These are phyloP conservation scores for Arabidopsis hybrid DNA, from an alignment of 441 rosid genomes.

Conservation along the genomic window DNA sequence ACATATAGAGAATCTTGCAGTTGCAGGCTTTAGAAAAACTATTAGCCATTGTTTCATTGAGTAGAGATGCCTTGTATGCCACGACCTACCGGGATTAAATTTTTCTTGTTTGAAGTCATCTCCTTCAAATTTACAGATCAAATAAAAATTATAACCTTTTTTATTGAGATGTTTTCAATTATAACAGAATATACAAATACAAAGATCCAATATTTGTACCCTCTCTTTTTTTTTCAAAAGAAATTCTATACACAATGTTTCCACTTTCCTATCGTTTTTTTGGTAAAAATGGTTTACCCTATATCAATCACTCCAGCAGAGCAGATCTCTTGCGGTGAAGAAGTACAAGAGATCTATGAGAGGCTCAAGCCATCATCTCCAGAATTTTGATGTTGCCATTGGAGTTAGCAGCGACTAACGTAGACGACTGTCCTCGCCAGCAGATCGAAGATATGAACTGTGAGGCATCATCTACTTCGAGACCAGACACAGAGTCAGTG, in stretches of 20 bases:
- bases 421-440: constrained; percentile 90
- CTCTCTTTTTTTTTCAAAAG: not conserved
- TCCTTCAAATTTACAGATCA: constrained; percentile 8
- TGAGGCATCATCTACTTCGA: constrained; percentile 67
- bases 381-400: constrained; percentile 91
- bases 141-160: constrained; percentile 21
- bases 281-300: constrained; percentile 38
- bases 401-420: constrained; percentile 93
- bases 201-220: constrained; percentile 37
- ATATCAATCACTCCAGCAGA: constrained; percentile 29
- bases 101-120: constrained; percentile 18
- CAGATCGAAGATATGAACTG: constrained; percentile 94
- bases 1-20: constrained; percentile 35
- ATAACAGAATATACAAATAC: constrained; percentile 27
- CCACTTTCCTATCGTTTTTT: constrained; percentile 27
- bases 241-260: constrained; percentile 43
- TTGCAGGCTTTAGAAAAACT: constrained; percentile 39
- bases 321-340: constrained; percentile 11
- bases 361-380: constrained; percentile 74
- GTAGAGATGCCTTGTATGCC: constrained; percentile 39
- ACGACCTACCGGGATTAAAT: constrained; percentile 28
- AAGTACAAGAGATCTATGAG: constrained; percentile 19
- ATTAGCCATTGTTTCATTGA: constrained; percentile 25
- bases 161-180: constrained; percentile 18
- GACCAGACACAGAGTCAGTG: constrained; percentile 63